These are phyloP conservation scores for Rosa rugosa DNA, from an alignment of 306 rosid genomes.

Conservation along the genomic window DNA sequence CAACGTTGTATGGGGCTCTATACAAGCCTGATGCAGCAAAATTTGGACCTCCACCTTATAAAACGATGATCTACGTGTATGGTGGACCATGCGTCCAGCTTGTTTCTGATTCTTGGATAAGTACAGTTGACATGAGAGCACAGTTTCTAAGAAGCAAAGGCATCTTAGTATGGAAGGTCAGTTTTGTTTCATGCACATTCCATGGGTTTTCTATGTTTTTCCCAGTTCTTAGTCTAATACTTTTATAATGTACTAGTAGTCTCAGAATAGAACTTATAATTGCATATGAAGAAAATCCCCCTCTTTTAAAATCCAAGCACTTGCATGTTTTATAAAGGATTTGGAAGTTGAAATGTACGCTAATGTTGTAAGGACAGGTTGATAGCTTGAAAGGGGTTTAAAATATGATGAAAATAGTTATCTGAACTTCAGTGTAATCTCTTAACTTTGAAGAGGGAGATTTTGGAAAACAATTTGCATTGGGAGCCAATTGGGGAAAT, in stretches of 20 bases:
- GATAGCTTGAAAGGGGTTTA: neutral
- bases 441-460: neutral
- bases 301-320: neutral
- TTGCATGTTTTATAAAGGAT: neutral
- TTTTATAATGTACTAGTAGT: neutral
- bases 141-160: conserved; percentile 85
- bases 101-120: conserved; percentile 76
- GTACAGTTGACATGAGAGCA: conserved; percentile 87
- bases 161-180: conserved; percentile 93
- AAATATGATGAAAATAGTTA: neutral
- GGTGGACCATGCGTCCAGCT: conserved; percentile 96
- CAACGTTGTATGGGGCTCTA: conserved; percentile 66
- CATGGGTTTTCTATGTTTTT: conserved; percentile 25
- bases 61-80: conserved; percentile 81
- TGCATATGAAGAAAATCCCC: neutral
- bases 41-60: conserved; percentile 96
- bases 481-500: too few relatives aligned
- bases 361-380: neutral
- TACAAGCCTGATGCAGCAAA: conserved; percentile 73
- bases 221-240: neutral
- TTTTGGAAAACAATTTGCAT: neutral
- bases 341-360: neutral
- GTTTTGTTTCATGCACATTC: conserved; percentile 22
- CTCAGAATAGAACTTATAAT: neutral
- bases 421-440: neutral